Evolutionary conservation across 208 protist species (phyloP), one percentile per base, ranked within the genome.

Genomic region (Trypanosoma avium): DNA sequence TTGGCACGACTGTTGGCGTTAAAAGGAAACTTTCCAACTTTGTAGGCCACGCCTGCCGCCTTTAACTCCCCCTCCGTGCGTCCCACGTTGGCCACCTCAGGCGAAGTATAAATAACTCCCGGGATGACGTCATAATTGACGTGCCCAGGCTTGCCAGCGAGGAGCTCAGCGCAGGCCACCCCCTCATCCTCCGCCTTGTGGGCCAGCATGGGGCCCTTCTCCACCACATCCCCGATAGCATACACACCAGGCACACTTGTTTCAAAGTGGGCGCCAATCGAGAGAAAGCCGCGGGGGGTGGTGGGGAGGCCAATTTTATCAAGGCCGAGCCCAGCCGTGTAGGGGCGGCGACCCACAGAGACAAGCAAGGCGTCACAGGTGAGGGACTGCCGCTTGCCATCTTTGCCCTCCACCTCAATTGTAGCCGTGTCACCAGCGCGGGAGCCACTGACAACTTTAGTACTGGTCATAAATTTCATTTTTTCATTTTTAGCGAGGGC

Each of bases 171-270:
- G 52, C 89, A 84, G 17, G 94, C 93, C 40, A 99, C 94, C 62
- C 97, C 98, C 73, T 99, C 98, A 40, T 99, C 98, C 85, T 99
- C 98, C 26, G 98, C 99, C 90, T 99, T 99, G 95, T 99, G 99
- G 5, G 99, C 99, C 5, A 99, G 90, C 98, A 99, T 99, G 29
- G 98, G 97, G 33, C 99, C 99, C 77, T 95, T 95, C 52, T 86
- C 85, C 33, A 99, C 95, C 29, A 98, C 94, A 68, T 99, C 99
- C 40, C 99, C 99, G 73, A 99, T 99, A 15, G 98, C 99, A 77
- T 97, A 99, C 57, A 99, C 93, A 66, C 66, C 77, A 9, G 91
- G 74, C 38, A 98, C 87, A 61, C 90, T 98, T 47, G 98, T 99
- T 59, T 92, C 74, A 66, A 98, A 98, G 75, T 98, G 83, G 13